Base-by-base conservation (phyloP, 1,284 basidiomycete genomes). In the Bondarzewia mesenterica region DNA sequence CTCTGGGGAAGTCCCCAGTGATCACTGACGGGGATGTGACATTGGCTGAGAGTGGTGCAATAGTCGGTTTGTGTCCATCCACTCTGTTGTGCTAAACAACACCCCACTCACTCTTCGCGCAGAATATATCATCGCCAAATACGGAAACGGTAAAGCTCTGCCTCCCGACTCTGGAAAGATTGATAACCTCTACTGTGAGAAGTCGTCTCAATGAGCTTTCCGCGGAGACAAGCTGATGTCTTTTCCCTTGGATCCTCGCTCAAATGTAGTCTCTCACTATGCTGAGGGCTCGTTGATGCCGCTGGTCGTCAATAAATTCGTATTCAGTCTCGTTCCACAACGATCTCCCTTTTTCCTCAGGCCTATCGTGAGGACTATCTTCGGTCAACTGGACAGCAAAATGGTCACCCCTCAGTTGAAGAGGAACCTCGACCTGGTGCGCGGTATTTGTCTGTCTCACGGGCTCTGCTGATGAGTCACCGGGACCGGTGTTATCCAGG, bases 21-120 rank as follows among this genome's bases (percentile, higher is more conserved):
- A 72, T 77, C 29, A 70, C 68, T n/a, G 72, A 75, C 52, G 73
- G 66, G 3, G 60, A 63, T 16, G 46, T 72, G 15, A 68, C 62
- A 7, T 50, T 77, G 23, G 69, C 72, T 14, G 75, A 76, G 57
- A 75, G 73, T 47, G 71, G 72, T 14, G 70, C 74, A 12, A 75
- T 76, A 42, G 60, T 74, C 37, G 71, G 74, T 75, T 48, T 46
- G 66, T 51, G 25, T 20, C 32, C 23, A 12, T 23, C n/a, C n/a
- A 36, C 23, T 27, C 32, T 16, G 23, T 22, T 42, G 29, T 22
- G 8, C 14, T 37, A 7, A 12, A 7, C 29, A 29, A 21, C n/a
- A 41, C 46, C 36, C n/a, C n/a, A n/a, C n/a, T n/a, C n/a, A 18
- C 20, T 26, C 27, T 23, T 27, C n/a, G 16, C 38, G 22, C 46